Evolutionary conservation across 345 rosid genomes (phyloP).

Genomic region (Euphorbia tirucalli): DNA sequence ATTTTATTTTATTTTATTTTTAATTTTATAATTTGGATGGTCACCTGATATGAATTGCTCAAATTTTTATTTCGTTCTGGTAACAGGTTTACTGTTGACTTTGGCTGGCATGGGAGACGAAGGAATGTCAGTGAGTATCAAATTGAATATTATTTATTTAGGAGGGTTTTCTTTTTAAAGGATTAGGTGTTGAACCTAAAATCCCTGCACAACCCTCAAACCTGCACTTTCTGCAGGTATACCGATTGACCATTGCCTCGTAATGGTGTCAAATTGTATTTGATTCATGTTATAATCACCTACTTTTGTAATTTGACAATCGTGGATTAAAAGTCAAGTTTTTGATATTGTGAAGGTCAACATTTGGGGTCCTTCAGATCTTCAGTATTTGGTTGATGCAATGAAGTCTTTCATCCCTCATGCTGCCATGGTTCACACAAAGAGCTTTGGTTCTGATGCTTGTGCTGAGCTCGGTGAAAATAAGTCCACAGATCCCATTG

Average conservation of each 20-base stretch:
- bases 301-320: background rate
- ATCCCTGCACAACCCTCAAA: background rate
- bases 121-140: conserved; percentile 77
- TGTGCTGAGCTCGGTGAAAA: conserved; percentile 31
- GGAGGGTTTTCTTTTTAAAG: too few species aligned
- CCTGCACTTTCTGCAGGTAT: background rate
- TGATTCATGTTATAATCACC: conserved; percentile 16
- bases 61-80: conserved; percentile 15
- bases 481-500: conserved; percentile 44
- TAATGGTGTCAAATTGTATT: conserved; percentile 30
- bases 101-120: conserved; percentile 93
- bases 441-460: conserved; percentile 67
- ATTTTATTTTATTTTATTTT: background rate
- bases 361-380: conserved; percentile 98
- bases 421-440: conserved; percentile 94
- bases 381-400: conserved; percentile 76
- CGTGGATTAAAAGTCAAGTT: conserved; percentile 6
- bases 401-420: conserved; percentile 93
- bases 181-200: background rate
- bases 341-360: conserved; percentile 54
- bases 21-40: conserved; percentile 10
- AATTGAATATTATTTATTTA: background rate
- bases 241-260: background rate
- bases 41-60: conserved; percentile 1
- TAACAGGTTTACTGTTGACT: conserved; percentile 75